These are phyloP conservation scores for Xerocomus nothofagi DNA, from an alignment of 1,284 basidiomycete species.

Conservation along the genomic window DNA sequence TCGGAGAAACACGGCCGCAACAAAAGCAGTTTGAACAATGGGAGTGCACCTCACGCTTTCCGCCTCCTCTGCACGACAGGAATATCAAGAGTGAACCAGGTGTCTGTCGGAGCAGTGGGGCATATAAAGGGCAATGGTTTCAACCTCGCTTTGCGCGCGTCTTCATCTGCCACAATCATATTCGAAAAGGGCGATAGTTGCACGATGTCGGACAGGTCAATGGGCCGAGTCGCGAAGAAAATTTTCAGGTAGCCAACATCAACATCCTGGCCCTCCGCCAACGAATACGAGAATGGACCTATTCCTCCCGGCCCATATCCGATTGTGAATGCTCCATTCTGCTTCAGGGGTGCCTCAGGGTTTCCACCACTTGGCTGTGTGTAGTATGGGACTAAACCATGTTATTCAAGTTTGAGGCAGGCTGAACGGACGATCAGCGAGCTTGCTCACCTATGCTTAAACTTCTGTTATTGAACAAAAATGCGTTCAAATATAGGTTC, in stretches of 20 bases:
- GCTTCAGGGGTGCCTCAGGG: conserved; percentile 8
- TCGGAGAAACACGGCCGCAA: not conserved
- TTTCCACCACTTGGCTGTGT: conserved; percentile 4
- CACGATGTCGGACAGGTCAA: conserved; percentile 16
- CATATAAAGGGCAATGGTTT: no score
- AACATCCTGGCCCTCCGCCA: conserved; percentile 11
- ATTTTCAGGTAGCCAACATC: conserved; percentile 26
- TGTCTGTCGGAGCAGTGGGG: not conserved
- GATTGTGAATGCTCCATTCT: conserved; percentile 8
- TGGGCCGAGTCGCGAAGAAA: conserved; percentile 19
- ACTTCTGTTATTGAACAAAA: conserved; percentile 24
- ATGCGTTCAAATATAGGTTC: conserved; percentile 24
- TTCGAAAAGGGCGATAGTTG: conserved; percentile 16
- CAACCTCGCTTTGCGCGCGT: not conserved
- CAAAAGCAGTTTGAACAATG: not conserved
- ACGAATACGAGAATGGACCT: conserved; percentile 2
- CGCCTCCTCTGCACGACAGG: conserved; percentile 12
- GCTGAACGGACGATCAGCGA: not conserved
- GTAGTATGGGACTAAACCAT: conserved; percentile 13
- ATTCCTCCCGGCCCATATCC: conserved; percentile 20
- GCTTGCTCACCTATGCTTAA: conserved; percentile 16
- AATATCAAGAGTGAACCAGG: conserved; percentile 11
- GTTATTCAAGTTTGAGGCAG: not conserved
- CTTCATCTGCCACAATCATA: not conserved
- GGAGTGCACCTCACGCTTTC: not conserved